Evolutionary conservation across 805 yeast genomes (phyloP).

Genomic region (Metahyphopichia silvanorum): DNA sequence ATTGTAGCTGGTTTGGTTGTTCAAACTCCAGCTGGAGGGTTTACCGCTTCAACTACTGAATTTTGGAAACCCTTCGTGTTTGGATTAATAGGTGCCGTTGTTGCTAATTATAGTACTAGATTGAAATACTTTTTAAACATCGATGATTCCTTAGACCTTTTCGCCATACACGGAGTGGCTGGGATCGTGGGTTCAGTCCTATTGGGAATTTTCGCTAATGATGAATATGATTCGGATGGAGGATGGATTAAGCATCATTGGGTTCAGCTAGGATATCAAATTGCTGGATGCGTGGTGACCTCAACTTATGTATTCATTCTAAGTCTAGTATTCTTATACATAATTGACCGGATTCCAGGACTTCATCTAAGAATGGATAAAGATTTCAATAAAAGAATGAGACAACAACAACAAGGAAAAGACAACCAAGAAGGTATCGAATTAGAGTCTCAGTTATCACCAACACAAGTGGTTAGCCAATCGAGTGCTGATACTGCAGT

Average conservation of each 20-base stretch:
- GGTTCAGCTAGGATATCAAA: conserved; percentile 39
- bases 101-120: conserved; percentile 36
- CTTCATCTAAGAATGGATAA: conserved; percentile 41
- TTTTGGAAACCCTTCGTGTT: conserved; percentile 40
- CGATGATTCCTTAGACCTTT: conserved; percentile 43
- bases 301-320: conserved; percentile 31
- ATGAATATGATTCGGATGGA: conserved; percentile 27
- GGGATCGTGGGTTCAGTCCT: conserved; percentile 39
- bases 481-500: conserved; percentile 3
- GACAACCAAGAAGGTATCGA: conserved; percentile 9
- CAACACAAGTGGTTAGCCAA: background rate
- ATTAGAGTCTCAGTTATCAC: background rate
- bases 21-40: conserved; percentile 43
- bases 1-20: conserved; percentile 41
- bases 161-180: conserved; percentile 42
- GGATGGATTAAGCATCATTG: conserved; percentile 42
- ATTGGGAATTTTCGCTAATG: conserved; percentile 39
- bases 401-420: conserved; percentile 13
- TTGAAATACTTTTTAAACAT: conserved; percentile 34
- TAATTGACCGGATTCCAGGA: conserved; percentile 39
- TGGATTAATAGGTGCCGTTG: conserved; percentile 36
- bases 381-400: conserved; percentile 28
- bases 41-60: conserved; percentile 27
- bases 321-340: conserved; percentile 27
- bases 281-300: conserved; percentile 33